Conservation (phyloP, 2,329 filamentous ascomycete genomes). For the Diaporthe vaccinii region DNA sequence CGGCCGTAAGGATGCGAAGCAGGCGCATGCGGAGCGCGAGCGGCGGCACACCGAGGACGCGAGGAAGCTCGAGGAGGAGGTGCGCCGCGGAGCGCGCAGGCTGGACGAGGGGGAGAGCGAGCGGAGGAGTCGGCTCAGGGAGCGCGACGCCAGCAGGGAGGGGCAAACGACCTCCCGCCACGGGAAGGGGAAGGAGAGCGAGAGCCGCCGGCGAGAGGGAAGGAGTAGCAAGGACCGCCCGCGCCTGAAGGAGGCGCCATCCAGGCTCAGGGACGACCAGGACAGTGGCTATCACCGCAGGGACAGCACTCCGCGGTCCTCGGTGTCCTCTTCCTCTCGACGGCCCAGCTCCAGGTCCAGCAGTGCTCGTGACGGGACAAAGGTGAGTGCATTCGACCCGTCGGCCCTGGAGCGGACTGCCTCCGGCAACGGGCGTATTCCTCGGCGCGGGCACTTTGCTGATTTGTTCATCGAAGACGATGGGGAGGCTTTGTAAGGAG, state of each 20-base stretch:
- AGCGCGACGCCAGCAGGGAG: not conserved
- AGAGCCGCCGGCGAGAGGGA: not conserved
- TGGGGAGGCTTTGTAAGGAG: not conserved
- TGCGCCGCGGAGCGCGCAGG: not conserved
- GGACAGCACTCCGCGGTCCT: not conserved
- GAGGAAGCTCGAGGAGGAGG: not conserved
- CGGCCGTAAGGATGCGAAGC: not conserved
- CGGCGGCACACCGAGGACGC: not conserved
- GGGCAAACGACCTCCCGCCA: not conserved
- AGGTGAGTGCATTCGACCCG: constrained; percentile 9
- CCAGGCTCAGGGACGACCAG: not conserved
- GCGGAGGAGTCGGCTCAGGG: not conserved
- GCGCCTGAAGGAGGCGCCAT: not conserved
- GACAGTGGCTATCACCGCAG: not conserved
- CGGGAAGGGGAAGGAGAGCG: not conserved
- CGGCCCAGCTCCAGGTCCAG: not conserved
- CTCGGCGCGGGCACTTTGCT: not conserved
- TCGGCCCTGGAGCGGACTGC: not conserved
- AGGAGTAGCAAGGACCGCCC: not conserved
- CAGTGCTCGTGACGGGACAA: not conserved
- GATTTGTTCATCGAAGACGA: not conserved
- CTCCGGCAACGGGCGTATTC: not conserved
- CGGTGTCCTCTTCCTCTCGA: not conserved
- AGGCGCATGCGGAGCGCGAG: not conserved
- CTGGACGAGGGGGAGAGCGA: not conserved